These are phyloP conservation scores for Cryptosporidium tyzzeri DNA, from an alignment of 169 alveolate species.

Conservation along the genomic window DNA sequence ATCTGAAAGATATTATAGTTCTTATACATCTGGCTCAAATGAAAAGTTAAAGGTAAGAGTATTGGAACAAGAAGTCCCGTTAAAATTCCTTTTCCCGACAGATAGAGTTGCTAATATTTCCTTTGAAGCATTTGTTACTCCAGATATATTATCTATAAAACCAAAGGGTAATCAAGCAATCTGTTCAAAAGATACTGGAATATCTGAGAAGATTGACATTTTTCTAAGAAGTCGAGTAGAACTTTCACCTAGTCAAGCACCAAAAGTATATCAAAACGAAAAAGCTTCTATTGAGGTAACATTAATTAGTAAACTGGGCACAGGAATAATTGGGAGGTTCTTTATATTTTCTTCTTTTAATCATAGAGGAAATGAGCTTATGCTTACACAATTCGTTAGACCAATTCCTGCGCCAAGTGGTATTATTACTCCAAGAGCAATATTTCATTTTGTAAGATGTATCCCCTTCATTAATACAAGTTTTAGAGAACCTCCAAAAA, in stretches of 20 bases:
- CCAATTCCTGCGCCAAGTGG: conserved; percentile 78
- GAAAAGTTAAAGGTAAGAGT: conserved; percentile 55
- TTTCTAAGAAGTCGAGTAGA: conserved; percentile 65
- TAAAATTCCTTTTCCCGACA: conserved; percentile 67
- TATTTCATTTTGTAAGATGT: conserved; percentile 80
- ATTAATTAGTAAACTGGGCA: conserved; percentile 42
- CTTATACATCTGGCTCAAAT: conserved; percentile 41
- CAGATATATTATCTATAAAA: conserved; percentile 45
- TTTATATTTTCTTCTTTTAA: conserved; percentile 76
- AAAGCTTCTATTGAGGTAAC: conserved; percentile 23
- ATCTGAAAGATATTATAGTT: conserved; percentile 31
- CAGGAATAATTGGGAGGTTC: conserved; percentile 63
- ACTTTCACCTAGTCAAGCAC: conserved; percentile 72
- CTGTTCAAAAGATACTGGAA: conserved; percentile 43
- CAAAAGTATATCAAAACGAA: conserved; percentile 28
- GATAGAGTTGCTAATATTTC: conserved; percentile 71
- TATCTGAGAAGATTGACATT: conserved; percentile 59
- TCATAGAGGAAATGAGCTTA: conserved; percentile 78
- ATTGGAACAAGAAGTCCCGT: conserved; percentile 37
- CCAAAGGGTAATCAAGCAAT: conserved; percentile 7
- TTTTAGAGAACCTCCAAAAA: conserved; percentile 74
- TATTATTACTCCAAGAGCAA: conserved; percentile 76
- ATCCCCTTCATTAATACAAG: conserved; percentile 79
- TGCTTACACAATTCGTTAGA: conserved; percentile 77
- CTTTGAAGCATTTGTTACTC: conserved; percentile 69